Conservation (phyloP, 2,329 filamentous ascomycete genomes). For the Pseudophaeomoniella oleicola region DNA sequence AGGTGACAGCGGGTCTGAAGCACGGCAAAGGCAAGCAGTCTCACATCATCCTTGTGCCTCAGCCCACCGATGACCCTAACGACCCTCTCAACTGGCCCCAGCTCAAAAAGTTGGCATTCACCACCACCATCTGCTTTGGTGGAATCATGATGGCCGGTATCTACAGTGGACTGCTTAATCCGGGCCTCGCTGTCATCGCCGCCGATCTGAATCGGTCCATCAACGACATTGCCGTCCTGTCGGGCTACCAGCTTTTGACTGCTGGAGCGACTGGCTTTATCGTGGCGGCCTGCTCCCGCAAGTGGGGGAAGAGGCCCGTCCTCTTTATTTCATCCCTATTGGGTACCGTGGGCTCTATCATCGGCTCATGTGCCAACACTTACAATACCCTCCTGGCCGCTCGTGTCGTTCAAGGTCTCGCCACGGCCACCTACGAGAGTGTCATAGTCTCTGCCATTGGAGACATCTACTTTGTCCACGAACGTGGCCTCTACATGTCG, state of each 20-base stretch:
- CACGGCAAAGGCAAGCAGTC: constrained; percentile 14
- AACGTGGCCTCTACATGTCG: constrained; percentile 11
- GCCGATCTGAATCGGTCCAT: constrained; percentile 9
- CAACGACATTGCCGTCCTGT: constrained; percentile 5
- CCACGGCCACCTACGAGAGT: constrained; percentile 10
- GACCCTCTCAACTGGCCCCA: constrained; percentile 11
- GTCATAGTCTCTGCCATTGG: constrained; percentile 7
- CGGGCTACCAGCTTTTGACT: constrained; percentile 6
- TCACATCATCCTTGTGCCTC: constrained; percentile 16
- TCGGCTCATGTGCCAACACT: constrained; percentile 6
- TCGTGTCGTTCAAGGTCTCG: constrained; percentile 14
- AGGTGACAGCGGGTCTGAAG: too few species aligned
- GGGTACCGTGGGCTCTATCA: constrained; percentile 8
- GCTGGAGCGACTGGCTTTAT: constrained; percentile 2
- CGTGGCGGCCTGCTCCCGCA: not conserved
- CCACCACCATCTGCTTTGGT: not conserved
- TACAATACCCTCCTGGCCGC: constrained; percentile 13
- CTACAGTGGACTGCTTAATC: constrained; percentile 21
- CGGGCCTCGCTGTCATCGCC: constrained; percentile 22
- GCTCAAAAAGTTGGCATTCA: not conserved
- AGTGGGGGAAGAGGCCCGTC: constrained; percentile 11
- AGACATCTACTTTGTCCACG: constrained; percentile 4
- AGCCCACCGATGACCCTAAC: constrained; percentile 17
- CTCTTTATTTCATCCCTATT: constrained; percentile 9
- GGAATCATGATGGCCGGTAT: not conserved